These are phyloP conservation scores for Sporisorium scitamineum DNA, from an alignment of 1,284 basidiomycete genomes.

Conservation along the genomic window DNA sequence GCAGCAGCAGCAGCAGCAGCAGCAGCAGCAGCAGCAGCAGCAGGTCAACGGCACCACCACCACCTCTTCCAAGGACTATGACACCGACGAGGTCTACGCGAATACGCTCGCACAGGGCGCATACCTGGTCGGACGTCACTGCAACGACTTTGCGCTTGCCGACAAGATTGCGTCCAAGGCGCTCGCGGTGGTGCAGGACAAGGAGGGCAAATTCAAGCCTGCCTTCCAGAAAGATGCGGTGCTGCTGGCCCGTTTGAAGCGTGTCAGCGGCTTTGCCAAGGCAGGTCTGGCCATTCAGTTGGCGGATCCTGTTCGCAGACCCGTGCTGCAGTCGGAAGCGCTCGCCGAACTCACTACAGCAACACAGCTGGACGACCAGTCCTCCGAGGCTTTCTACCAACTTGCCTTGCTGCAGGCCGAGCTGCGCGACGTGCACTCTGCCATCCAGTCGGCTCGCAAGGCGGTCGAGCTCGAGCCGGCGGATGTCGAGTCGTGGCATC, in stretches of 20 bases:
- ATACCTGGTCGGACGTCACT: constrained; percentile 44
- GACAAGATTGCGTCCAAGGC: constrained; percentile 55
- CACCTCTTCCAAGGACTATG: constrained; percentile 32
- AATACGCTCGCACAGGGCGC: constrained; percentile 60
- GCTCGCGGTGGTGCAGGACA: constrained; percentile 37
- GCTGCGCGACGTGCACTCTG: constrained; percentile 78
- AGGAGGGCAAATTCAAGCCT: constrained; percentile 32
- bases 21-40: constrained; percentile 12
- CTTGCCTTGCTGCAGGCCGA: constrained; percentile 73
- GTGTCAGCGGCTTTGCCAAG: constrained; percentile 50
- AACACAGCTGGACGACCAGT: constrained; percentile 74
- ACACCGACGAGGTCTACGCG: constrained; percentile 55
- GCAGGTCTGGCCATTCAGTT: constrained; percentile 44
- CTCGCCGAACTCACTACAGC: constrained; percentile 74
- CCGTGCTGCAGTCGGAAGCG: constrained; percentile 29
- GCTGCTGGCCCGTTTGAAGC: constrained; percentile 48
- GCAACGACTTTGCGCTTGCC: constrained; percentile 45
- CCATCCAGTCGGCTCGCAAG: constrained; percentile 77
- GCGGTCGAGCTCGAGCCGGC: constrained; percentile 80
- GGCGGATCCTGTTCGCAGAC: constrained; percentile 39
- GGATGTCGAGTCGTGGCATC: constrained; percentile 88
- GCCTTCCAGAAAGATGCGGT: constrained; percentile 16
- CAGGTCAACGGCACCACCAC: constrained; percentile 18
- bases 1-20: constrained; percentile 14
- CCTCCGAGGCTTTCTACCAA: constrained; percentile 76